These are phyloP conservation scores for Colletotrichum sp. DNA, from an alignment of 2,329 filamentous ascomycete species.

Conservation along the genomic window DNA sequence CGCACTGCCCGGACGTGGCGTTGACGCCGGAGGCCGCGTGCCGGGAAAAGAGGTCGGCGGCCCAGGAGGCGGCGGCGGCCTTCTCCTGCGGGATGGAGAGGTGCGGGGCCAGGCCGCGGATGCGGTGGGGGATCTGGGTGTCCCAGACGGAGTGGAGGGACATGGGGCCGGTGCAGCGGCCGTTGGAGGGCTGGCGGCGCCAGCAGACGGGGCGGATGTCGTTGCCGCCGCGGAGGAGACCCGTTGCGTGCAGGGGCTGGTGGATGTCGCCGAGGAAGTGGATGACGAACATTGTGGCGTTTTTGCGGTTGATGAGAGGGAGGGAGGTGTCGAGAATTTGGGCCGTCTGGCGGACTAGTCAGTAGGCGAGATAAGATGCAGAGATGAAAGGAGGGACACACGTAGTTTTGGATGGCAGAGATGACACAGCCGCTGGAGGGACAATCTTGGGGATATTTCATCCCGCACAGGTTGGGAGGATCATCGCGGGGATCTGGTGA, in stretches of 20 bases:
- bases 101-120: conserved; percentile 15
- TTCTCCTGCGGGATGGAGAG: conserved; percentile 8
- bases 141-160: conserved; percentile 21
- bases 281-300: conserved; percentile 23
- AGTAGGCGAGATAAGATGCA: neutral
- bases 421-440: conserved; percentile 20
- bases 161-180: conserved; percentile 14
- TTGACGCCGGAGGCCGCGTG: neutral
- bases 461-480: conserved; percentile 19
- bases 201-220: conserved; percentile 21
- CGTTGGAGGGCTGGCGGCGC: conserved; percentile 8
- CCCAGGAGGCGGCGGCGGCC: conserved; percentile 11
- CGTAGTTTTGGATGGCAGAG: conserved; percentile 21
- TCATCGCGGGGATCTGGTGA: conserved; percentile 14
- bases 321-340: conserved; percentile 18
- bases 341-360: neutral
- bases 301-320: conserved; percentile 31
- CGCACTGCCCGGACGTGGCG: neutral
- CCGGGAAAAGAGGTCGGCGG: neutral
- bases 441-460: conserved; percentile 21
- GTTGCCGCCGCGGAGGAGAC: conserved; percentile 21
- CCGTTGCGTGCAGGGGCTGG: conserved; percentile 22
- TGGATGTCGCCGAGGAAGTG: conserved; percentile 23
- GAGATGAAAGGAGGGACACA: neutral
- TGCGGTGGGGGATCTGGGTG: conserved; percentile 18